Evolutionary conservation across 108 stramenopile genomes (phyloP).

Genomic region (Nitzschia sp.): DNA sequence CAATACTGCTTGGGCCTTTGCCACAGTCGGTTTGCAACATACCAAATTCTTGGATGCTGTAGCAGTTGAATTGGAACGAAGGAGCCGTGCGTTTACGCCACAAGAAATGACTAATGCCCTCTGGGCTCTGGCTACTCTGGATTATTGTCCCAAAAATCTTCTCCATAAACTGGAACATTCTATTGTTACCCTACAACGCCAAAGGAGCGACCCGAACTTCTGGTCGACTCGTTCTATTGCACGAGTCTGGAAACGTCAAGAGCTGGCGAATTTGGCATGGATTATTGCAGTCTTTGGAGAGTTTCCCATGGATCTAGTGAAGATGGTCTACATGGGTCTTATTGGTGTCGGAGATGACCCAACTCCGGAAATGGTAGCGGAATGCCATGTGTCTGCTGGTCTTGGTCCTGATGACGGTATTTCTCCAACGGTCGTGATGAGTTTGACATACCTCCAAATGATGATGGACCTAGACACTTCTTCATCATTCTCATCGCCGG

Average conservation of each 20-base stretch:
- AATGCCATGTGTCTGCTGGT: conserved; percentile 7
- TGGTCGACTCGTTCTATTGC: conserved; percentile 41
- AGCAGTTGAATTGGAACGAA: conserved; percentile 23
- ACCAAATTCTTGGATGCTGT: conserved; percentile 50
- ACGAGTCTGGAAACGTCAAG: conserved; percentile 63
- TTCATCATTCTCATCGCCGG: conserved; percentile 4
- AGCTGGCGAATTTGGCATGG: conserved; percentile 77
- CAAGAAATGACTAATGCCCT: conserved; percentile 80
- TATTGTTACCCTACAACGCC: not conserved
- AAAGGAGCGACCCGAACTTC: not conserved
- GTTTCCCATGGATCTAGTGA: conserved; percentile 59
- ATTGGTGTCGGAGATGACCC: conserved; percentile 54
- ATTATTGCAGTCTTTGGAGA: conserved; percentile 59
- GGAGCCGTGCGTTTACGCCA: conserved; percentile 40
- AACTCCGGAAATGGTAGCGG: conserved; percentile 28
- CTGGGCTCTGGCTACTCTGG: conserved; percentile 80
- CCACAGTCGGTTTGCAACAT: conserved; percentile 70
- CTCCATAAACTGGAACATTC: conserved; percentile 12
- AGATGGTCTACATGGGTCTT: conserved; percentile 58
- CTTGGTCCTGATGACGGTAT: conserved; percentile 35
- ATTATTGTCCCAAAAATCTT: conserved; percentile 42
- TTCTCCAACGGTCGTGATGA: conserved; percentile 38
- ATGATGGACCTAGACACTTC: conserved; percentile 53
- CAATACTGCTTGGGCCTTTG: conserved; percentile 76
- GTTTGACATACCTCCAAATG: conserved; percentile 58